Percentiles rank a stretch among this genome's conserved stretches.
Conservation (phyloP, 768 basidiomycete genomes). For the Lyophyllum atratum region DNA sequence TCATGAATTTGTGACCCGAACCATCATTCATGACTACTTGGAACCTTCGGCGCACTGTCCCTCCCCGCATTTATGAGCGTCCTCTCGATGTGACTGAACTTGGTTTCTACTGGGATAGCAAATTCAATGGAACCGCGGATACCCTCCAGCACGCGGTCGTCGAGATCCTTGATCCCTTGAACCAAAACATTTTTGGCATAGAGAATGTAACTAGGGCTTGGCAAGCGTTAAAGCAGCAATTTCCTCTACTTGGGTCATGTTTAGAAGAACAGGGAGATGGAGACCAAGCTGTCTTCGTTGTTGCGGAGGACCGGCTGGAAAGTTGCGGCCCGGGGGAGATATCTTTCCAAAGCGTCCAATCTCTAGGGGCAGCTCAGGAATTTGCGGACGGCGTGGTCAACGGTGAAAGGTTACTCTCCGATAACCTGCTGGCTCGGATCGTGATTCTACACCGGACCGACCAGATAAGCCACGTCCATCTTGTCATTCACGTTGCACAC, state of each 20-base stretch:
- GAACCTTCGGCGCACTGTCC: background rate
- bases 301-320: conserved; percentile 38
- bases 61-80: conserved; percentile 31
- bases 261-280: conserved; percentile 33
- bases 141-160: conserved; percentile 36
- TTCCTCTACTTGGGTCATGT: conserved; percentile 48
- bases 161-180: conserved; percentile 15
- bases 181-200: conserved; percentile 18
- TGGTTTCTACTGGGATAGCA: conserved; percentile 43
- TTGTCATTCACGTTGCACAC: conserved; percentile 48
- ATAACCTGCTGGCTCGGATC: conserved; percentile 41
- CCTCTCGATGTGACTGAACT: conserved; percentile 41
- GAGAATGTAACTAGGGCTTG: conserved; percentile 44
- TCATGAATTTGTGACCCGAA: conserved; percentile 2
- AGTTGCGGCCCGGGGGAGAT: conserved; percentile 40
- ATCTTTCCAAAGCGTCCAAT: conserved; percentile 30
- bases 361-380: conserved; percentile 33
- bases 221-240: conserved; percentile 47
- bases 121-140: conserved; percentile 47
- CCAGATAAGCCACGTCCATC: conserved; percentile 34
- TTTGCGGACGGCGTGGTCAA: conserved; percentile 31
- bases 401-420: conserved; percentile 40
- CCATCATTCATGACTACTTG: conserved; percentile 6
- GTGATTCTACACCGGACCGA: conserved; percentile 43
- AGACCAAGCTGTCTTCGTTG: conserved; percentile 38